phyloP scores from a whole-genome alignment of 805 yeast species.

The Cyberlindnera mycetangii region DNA sequence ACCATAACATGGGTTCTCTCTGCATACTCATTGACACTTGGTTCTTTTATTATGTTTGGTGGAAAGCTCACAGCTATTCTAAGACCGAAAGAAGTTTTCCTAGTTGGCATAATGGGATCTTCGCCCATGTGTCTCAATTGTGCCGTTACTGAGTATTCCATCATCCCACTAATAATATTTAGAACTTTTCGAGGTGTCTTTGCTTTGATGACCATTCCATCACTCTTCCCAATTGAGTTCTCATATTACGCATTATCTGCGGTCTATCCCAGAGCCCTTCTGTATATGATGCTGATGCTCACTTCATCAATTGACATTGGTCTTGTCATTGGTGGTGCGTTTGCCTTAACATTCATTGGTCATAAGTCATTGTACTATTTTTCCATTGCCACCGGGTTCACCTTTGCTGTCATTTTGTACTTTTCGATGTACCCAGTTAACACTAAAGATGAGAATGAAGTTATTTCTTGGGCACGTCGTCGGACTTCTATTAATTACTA shows the following conservation, averaged over 20 bases:
- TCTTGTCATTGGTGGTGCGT: not conserved
- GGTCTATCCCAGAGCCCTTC: not conserved
- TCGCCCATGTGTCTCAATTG: slow-evolving; percentile 31
- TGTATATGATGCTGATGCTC: not conserved
- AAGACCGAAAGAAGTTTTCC: not conserved
- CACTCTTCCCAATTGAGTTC: not conserved
- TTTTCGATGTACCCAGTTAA: not conserved
- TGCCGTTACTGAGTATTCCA: slow-evolving; percentile 34
- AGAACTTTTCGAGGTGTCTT: slow-evolving; percentile 43
- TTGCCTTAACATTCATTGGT: not conserved
- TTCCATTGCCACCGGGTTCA: not conserved
- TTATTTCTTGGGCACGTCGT: not conserved
- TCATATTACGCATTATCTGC: not conserved
- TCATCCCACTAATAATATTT: slow-evolving; percentile 37
- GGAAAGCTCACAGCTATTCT: slow-evolving; percentile 30
- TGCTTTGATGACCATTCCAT: slow-evolving; percentile 33
- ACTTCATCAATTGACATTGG: not conserved
- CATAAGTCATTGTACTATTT: no score
- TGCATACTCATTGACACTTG: slow-evolving; percentile 41
- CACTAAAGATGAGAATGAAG: not conserved
- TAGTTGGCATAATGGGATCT: slow-evolving; percentile 14
- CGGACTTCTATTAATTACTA: slow-evolving; percentile 8
- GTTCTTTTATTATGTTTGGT: slow-evolving; percentile 39
- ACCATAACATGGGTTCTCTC: slow-evolving; percentile 42
- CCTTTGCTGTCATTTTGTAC: not conserved